Conservation (phyloP, 108 stramenopile genomes). For the Nannochloropsis oceanica region DNA sequence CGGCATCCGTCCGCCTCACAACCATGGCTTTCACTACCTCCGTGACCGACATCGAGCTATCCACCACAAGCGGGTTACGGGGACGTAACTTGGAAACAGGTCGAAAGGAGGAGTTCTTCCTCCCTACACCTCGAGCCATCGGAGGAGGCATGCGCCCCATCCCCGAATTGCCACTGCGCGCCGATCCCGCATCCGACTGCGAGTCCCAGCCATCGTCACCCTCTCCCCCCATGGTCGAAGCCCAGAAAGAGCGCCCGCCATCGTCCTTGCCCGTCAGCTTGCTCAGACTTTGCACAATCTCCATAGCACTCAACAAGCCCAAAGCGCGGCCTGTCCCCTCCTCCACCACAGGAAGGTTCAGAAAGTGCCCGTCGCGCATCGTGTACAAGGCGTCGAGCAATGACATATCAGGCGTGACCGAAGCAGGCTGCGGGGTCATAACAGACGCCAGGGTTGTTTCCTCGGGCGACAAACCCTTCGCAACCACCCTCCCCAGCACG, state of each 20-base stretch:
- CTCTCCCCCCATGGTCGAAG: not conserved
- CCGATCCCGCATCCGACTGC: not conserved
- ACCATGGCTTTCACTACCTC: conserved; percentile 29
- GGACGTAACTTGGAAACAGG: not conserved
- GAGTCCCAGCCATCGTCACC: not conserved
- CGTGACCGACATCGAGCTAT: not conserved
- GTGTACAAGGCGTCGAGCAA: conserved; percentile 53
- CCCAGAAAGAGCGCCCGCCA: not conserved
- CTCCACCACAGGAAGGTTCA: conserved; percentile 71
- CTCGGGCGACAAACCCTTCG: conserved; percentile 57
- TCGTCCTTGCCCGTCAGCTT: conserved; percentile 28
- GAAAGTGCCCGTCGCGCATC: conserved; percentile 72
- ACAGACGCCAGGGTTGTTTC: conserved; percentile 49
- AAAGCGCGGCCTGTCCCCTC: conserved; percentile 35
- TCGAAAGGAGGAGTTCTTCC: not conserved
- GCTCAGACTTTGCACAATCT: conserved; percentile 55
- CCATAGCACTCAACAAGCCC: conserved; percentile 58
- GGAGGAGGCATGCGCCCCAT: not conserved
- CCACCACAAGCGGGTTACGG: not conserved
- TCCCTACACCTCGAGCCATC: not conserved
- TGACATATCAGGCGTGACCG: conserved; percentile 52
- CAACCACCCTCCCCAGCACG: conserved; percentile 70
- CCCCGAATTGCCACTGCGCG: not conserved
- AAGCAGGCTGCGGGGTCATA: conserved; percentile 81
- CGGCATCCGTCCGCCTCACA: conserved; percentile 9